These are phyloP conservation scores for Setomelanomma holmii DNA, from an alignment of 2,329 filamentous ascomycete species.

Conservation along the genomic window DNA sequence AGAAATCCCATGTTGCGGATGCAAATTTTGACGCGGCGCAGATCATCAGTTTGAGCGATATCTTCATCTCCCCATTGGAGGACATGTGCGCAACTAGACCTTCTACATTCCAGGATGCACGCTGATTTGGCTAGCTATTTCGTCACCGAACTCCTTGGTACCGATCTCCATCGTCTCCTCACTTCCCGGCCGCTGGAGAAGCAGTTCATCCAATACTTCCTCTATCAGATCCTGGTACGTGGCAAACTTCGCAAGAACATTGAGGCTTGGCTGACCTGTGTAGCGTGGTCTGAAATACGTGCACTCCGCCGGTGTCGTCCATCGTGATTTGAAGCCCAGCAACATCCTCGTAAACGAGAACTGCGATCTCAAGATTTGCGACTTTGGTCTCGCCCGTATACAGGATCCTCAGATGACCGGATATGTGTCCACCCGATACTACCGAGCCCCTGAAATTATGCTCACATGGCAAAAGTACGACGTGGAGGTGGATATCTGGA, in stretches of 20 bases:
- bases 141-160: slow-evolving; percentile 95
- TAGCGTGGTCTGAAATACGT: slow-evolving; percentile 98
- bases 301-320: slow-evolving; percentile 96
- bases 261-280: slow-evolving; percentile 27
- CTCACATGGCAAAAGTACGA: slow-evolving; percentile 99
- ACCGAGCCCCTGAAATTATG: slow-evolving; percentile 99
- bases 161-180: slow-evolving; percentile 92
- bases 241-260: slow-evolving; percentile 65
- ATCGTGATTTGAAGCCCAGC: slow-evolving; percentile 96
- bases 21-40: slow-evolving; percentile 28
- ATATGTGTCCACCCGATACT: slow-evolving; percentile 98
- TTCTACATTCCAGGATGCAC: background rate
- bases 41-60: slow-evolving; percentile 98
- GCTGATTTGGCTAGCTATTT: slow-evolving; percentile 74
- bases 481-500: slow-evolving; percentile 99
- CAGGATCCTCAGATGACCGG: slow-evolving; percentile 99
- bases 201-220: slow-evolving; percentile 99
- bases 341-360: slow-evolving; percentile 99
- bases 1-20: background rate
- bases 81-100: slow-evolving; percentile 76
- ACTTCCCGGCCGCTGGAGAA: slow-evolving; percentile 97
- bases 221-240: slow-evolving; percentile 96
- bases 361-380: slow-evolving; percentile 99
- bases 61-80: slow-evolving; percentile 98
- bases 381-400: slow-evolving; percentile 95